phyloP scores from a whole-genome alignment of 345 rosid genomes.

The Acer campestre region DNA sequence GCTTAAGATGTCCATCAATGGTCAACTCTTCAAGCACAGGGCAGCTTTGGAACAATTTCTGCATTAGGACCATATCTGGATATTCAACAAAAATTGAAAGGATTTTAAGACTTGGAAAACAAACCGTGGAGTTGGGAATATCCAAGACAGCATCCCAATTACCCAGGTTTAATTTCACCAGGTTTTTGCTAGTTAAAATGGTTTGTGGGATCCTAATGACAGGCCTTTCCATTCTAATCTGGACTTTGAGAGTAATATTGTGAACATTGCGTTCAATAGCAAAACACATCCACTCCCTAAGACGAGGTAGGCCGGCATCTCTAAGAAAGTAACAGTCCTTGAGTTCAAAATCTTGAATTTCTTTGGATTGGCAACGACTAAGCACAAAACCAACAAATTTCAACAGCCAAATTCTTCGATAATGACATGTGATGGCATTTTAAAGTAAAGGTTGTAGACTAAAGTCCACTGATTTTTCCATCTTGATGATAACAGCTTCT shows the following conservation, averaged over 20 bases:
- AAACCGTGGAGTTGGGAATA: neutral
- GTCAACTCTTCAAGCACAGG: neutral
- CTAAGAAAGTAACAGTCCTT: neutral
- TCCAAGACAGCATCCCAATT: neutral
- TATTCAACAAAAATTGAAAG: neutral
- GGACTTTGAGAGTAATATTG: neutral
- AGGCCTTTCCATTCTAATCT: neutral
- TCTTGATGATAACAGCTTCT: constrained; percentile 14
- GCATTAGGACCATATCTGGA: neutral
- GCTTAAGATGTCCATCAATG: neutral
- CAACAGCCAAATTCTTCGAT: neutral
- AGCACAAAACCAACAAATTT: constrained; percentile 1
- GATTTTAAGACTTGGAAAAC: neutral
- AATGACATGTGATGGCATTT: neutral
- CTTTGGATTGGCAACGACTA: neutral
- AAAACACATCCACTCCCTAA: neutral
- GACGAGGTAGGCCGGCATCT: neutral
- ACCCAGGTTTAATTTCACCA: neutral
- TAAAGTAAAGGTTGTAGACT: neutral
- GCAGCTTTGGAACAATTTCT: neutral
- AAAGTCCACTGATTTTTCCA: constrained; percentile 14
- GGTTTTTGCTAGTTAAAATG: neutral
- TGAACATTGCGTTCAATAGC: neutral
- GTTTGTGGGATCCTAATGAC: neutral
- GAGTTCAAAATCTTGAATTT: constrained; percentile 2